Percentiles rank a stretch among this genome's conserved stretches.
Conservation (phyloP, 179 eudicot species). For the Sideroxylon spinosum region DNA sequence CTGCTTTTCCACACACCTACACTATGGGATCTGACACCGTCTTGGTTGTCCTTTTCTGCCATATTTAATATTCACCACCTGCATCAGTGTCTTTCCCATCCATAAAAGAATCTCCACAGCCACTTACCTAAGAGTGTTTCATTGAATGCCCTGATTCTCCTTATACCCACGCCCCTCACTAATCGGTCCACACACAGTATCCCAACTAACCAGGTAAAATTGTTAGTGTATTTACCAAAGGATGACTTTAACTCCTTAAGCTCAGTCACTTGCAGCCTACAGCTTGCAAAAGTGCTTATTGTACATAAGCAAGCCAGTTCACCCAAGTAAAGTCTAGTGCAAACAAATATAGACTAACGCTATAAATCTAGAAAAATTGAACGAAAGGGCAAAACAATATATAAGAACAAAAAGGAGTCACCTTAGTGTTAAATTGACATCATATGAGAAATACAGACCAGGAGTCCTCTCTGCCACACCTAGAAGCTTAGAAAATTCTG, state of each 20-base stretch:
- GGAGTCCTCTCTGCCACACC: constrained; percentile 63
- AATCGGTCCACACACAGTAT: too few relatives aligned
- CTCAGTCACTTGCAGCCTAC: background rate
- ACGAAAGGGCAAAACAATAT: background rate
- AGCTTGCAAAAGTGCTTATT: constrained; percentile 4
- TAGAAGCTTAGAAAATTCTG: constrained; percentile 63
- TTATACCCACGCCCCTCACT: too few relatives aligned
- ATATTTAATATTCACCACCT: too few relatives aligned
- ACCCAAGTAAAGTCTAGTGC: constrained; percentile 1
- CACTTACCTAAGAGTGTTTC: too few relatives aligned
- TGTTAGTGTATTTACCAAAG: background rate
- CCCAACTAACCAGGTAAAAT: background rate
- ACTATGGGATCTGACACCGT: too few relatives aligned
- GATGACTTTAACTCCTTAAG: background rate
- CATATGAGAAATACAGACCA: constrained; percentile 87
- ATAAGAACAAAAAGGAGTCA: constrained; percentile 21
- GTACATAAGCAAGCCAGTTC: constrained; percentile 2
- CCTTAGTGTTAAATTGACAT: constrained; percentile 87
- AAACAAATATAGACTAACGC: background rate
- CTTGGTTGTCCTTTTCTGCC: too few relatives aligned
- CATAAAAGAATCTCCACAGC: too few relatives aligned
- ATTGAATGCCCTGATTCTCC: too few relatives aligned
- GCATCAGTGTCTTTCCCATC: too few relatives aligned
- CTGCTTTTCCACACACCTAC: too few relatives aligned
- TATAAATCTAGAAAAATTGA: background rate